Percentiles rank a stretch among this genome's conserved stretches.
Evolutionary conservation across 2,329 filamentous ascomycete species (phyloP).

Genomic region (Hymenoscyphus salicellus): DNA sequence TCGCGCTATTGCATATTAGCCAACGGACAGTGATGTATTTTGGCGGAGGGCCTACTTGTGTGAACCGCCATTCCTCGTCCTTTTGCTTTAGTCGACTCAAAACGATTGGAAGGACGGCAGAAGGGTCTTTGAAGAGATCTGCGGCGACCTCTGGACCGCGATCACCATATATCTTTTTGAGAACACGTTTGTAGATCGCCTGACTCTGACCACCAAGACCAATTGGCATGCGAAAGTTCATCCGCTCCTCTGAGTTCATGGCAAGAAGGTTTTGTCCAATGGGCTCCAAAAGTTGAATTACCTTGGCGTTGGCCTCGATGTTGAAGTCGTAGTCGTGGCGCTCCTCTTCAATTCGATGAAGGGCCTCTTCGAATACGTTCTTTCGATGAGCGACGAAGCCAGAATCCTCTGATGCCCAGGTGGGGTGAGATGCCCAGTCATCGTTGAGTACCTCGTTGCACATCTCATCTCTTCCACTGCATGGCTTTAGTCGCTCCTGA

Average conservation of each 20-base stretch:
- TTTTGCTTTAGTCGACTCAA: conserved; percentile 90
- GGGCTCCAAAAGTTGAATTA: conserved; percentile 92
- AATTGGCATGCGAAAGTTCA: conserved; percentile 72
- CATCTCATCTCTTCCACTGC: conserved; percentile 90
- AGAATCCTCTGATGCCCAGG: conserved; percentile 96
- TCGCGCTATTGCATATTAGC: conserved; percentile 59
- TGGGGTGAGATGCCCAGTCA: conserved; percentile 97
- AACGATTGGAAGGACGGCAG: conserved; percentile 83
- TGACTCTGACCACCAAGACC: conserved; percentile 90
- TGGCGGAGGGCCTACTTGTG: conserved; percentile 51
- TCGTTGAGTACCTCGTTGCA: conserved; percentile 93
- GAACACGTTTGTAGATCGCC: conserved; percentile 92
- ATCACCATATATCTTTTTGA: conserved; percentile 97
- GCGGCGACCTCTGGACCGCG: conserved; percentile 80
- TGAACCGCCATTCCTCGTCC: conserved; percentile 95
- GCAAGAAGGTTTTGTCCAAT: conserved; percentile 86
- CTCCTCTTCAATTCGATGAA: conserved; percentile 96
- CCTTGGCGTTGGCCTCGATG: conserved; percentile 91
- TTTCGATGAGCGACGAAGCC: conserved; percentile 97
- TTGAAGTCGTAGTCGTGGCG: conserved; percentile 98
- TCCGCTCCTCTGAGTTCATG: conserved; percentile 69
- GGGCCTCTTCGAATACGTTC: conserved; percentile 88
- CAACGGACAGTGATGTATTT: neutral
- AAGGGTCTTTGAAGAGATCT: conserved; percentile 80
- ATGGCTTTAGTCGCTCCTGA: conserved; percentile 80